Evolutionary conservation across 495 filamentous ascomycete genomes (phyloP), one percentile per base, ranked within the genome.

Genomic region (Penicillium egyptiacum): DNA sequence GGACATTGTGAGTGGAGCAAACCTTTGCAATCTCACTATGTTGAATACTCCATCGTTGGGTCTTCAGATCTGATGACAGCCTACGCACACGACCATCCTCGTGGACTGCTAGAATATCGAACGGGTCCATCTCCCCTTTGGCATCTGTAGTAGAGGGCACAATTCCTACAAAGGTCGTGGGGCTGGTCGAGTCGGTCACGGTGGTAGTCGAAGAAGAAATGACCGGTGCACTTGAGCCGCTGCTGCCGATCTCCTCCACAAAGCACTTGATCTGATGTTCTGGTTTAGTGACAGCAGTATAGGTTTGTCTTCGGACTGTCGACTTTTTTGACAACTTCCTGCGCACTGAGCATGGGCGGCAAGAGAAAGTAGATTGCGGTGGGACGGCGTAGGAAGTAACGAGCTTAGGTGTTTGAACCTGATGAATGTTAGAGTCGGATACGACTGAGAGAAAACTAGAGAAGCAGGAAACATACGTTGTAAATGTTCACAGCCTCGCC

Each of bases 401-500:
- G 31, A 92, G 81, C 55, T 85, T 86, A n/a, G 90, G 84, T 1
- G 86, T 87, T 68, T 89, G 85, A 22, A 95, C 77, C 91, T 95
- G 61, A 4, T 57, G n/a, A 12, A 31, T 28, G 44, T 75, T 25
- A 33, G 48, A 50, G 33, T 47, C 28, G 46, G 9, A 16, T n/a
- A 5, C 17, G 19, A 33, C 2, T 3, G n/a, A 26, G 20, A 4
- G 1, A 22, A 9, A 14, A 30, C n/a, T 6, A 16, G 16, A 19
- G 9, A 14, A 14, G 14, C 39, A 58, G 50, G 17, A 17, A n/a
- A 40, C 80, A 58, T 73, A 98, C 93, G 80, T 96, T 88, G 75
- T 97, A 97, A 46, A 99, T 85, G 68, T 91, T 94, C 14, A 97
- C 80, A 14, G 89, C 87, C 66, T 96, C 91, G 53, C 92, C 91